phyloP scores from a whole-genome alignment of 2,329 filamentous ascomycete species.

The Aureobasidium musti region DNA sequence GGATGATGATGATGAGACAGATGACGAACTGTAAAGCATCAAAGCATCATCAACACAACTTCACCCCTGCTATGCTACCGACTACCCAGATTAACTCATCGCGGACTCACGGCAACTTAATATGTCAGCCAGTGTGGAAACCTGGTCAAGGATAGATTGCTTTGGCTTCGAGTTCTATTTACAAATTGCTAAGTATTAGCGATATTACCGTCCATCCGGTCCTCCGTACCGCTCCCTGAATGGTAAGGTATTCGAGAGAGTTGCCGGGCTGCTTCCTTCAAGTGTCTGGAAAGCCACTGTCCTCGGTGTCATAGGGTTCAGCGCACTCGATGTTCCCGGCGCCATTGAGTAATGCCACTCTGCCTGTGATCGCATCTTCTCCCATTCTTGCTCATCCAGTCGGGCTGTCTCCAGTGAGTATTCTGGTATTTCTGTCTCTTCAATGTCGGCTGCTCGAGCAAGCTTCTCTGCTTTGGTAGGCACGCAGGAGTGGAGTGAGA shows the following conservation, averaged over 20 bases:
- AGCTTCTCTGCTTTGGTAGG: conserved; percentile 44
- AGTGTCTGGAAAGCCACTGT: conserved; percentile 68
- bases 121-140: neutral
- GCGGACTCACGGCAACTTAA: conserved; percentile 18
- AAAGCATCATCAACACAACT: neutral
- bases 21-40: conserved; percentile 36
- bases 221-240: conserved; percentile 38
- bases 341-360: conserved; percentile 48
- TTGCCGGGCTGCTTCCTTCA: conserved; percentile 40
- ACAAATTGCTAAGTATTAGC: conserved; percentile 5
- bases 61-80: neutral
- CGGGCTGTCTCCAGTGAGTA: conserved; percentile 38
- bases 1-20: conserved; percentile 40
- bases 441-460: conserved; percentile 36
- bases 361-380: conserved; percentile 53
- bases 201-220: conserved; percentile 21
- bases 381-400: conserved; percentile 56
- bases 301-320: conserved; percentile 59
- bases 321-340: conserved; percentile 47
- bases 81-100: neutral
- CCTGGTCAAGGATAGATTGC: neutral
- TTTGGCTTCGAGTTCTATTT: conserved; percentile 1
- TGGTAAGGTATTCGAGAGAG: conserved; percentile 32
- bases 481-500: conserved; percentile 60
- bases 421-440: conserved; percentile 35